Evolutionary conservation across 2,329 filamentous ascomycete species (phyloP).

Genomic region (Ophiostoma angusticollis): DNA sequence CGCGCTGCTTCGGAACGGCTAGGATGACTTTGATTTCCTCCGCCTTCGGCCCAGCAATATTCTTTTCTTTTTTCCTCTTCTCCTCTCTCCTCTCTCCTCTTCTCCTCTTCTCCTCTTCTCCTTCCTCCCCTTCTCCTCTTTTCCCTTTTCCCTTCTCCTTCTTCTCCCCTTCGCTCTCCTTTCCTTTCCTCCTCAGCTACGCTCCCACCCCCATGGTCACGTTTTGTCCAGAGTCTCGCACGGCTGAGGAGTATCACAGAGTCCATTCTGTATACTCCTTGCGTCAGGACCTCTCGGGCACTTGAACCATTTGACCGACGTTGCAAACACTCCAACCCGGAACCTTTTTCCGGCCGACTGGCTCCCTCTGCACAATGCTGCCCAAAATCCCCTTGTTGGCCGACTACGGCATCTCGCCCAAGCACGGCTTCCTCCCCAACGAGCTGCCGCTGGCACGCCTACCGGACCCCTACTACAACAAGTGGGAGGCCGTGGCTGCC

Average conservation of each 20-base stretch:
- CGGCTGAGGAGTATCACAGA: conserved; percentile 52
- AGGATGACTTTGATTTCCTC: too few species aligned
- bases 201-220: conserved; percentile 23
- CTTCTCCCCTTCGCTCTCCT: background rate
- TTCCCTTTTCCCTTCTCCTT: background rate
- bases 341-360: too few species aligned
- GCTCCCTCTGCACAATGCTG: conserved; percentile 38
- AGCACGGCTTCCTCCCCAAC: conserved; percentile 78
- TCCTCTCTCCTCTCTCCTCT: too few species aligned
- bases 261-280: conserved; percentile 48
- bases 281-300: conserved; percentile 36
- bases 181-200: background rate
- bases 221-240: conserved; percentile 27
- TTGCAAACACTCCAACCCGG: background rate
- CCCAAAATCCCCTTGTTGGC: conserved; percentile 49
- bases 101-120: background rate
- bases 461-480: conserved; percentile 82
- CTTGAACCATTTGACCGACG: conserved; percentile 9
- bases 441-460: conserved; percentile 67
- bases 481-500: conserved; percentile 78
- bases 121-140: background rate
- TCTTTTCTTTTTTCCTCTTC: too few species aligned
- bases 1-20: too few species aligned
- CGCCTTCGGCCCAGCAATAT: too few species aligned
- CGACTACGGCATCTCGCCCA: conserved; percentile 68